These are phyloP conservation scores for Mycena galopus DNA, from an alignment of 768 basidiomycete species.

Conservation along the genomic window DNA sequence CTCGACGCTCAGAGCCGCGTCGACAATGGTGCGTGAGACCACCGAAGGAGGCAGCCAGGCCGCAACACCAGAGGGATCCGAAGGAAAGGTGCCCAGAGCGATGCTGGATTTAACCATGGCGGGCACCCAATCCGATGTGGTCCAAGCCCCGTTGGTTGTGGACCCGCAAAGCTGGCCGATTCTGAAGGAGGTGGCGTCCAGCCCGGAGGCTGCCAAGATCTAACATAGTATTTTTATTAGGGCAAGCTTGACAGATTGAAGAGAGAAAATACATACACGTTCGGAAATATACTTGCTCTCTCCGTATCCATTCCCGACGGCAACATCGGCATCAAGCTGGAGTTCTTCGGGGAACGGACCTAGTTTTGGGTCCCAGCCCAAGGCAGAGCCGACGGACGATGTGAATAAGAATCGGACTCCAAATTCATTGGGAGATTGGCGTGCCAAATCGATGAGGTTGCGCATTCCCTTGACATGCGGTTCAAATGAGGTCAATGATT, in stretches of 20 bases:
- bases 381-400: slow-evolving; percentile 49
- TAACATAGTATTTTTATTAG: slow-evolving; percentile 35
- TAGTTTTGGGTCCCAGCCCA: slow-evolving; percentile 39
- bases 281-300: slow-evolving; percentile 53
- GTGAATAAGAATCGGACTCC: slow-evolving; percentile 51
- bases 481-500: slow-evolving; percentile 59
- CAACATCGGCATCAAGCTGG: slow-evolving; percentile 43
- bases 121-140: slow-evolving; percentile 49
- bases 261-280: slow-evolving; percentile 40
- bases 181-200: slow-evolving; percentile 48
- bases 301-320: slow-evolving; percentile 47
- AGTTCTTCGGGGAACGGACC: slow-evolving; percentile 53
- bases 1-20: slow-evolving; percentile 43
- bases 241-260: slow-evolving; percentile 25
- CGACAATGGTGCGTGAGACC: slow-evolving; percentile 48
- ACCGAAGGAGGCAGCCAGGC: slow-evolving; percentile 55
- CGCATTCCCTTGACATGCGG: slow-evolving; percentile 56
- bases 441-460: slow-evolving; percentile 56
- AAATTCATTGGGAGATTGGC: slow-evolving; percentile 26
- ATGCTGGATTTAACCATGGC: slow-evolving; percentile 41
- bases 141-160: slow-evolving; percentile 44
- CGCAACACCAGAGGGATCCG: slow-evolving; percentile 36
- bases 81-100: slow-evolving; percentile 30
- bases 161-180: slow-evolving; percentile 40
- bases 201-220: slow-evolving; percentile 48